Evolutionary conservation across 257 asterid species (phyloP).

Genomic region (Solanum habrochaites): DNA sequence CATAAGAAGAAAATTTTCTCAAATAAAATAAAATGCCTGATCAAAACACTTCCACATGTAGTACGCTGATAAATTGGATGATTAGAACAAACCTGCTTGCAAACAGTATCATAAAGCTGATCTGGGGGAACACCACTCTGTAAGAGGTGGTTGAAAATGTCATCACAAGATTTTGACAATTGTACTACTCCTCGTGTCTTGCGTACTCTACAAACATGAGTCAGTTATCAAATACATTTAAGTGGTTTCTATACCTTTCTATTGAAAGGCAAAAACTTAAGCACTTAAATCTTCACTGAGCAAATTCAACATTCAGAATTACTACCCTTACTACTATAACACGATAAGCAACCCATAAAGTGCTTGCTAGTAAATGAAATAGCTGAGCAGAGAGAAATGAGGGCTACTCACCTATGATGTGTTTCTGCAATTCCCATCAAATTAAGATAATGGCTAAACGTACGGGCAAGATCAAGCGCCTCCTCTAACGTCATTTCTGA

Average conservation of each 20-base stretch:
- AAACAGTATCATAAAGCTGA: slow-evolving; percentile 69
- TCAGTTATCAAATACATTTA: not conserved
- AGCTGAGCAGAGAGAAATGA: not conserved
- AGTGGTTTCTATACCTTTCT: not conserved
- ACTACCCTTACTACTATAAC: not conserved
- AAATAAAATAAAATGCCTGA: not conserved
- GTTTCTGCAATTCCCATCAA: slow-evolving; percentile 93
- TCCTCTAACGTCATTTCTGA: slow-evolving; percentile 86
- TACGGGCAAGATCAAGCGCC: slow-evolving; percentile 75
- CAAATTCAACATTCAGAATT: not conserved
- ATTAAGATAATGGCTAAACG: slow-evolving; percentile 86
- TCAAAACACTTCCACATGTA: not conserved
- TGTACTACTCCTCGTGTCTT: slow-evolving; percentile 41
- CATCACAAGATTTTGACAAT: slow-evolving; percentile 86
- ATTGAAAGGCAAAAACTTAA: not conserved
- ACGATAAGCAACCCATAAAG: not conserved
- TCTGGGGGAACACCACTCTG: slow-evolving; percentile 78
- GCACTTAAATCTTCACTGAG: not conserved
- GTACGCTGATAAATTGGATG: not conserved
- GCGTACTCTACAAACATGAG: slow-evolving; percentile 51
- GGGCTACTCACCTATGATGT: slow-evolving; percentile 60
- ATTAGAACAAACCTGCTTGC: slow-evolving; percentile 62
- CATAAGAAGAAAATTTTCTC: not conserved
- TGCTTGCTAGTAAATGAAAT: not conserved
- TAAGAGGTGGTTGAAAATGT: slow-evolving; percentile 68